phyloP scores from a whole-genome alignment of 257 asterid species.

The Jasminum sambac region DNA sequence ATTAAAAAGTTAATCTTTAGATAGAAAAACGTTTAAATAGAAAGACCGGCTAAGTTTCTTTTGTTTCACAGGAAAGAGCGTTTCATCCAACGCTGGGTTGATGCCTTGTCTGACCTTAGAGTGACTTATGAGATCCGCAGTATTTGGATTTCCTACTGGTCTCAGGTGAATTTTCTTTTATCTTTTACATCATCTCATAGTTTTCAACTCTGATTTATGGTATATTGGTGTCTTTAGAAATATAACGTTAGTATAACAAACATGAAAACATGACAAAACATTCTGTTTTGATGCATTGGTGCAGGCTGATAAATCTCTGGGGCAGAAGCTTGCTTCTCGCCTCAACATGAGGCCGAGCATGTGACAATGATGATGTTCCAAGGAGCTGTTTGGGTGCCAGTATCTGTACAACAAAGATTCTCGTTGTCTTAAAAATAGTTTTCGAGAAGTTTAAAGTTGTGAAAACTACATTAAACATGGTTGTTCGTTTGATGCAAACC shows the following conservation, averaged over 20 bases:
- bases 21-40: too few species aligned
- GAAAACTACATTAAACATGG: not conserved
- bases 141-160: slow-evolving; percentile 46
- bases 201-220: too few species aligned
- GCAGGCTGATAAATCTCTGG: slow-evolving; percentile 77
- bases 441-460: not conserved
- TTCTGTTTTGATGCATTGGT: not conserved
- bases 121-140: slow-evolving; percentile 48
- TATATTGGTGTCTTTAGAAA: too few species aligned
- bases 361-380: slow-evolving; percentile 38
- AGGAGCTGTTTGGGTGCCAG: not conserved
- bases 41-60: not conserved
- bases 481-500: not conserved
- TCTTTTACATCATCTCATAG: too few species aligned
- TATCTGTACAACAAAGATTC: not conserved
- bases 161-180: slow-evolving; percentile 29
- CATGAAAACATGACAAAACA: too few species aligned
- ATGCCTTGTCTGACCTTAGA: slow-evolving; percentile 45
- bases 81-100: slow-evolving; percentile 41
- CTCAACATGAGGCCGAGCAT: slow-evolving; percentile 64
- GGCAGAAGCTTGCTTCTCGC: slow-evolving; percentile 70
- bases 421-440: not conserved
- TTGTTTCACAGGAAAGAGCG: slow-evolving; percentile 41
- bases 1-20: too few species aligned
- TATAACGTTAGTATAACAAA: too few species aligned